Conservation (phyloP, 805 yeast species). For the Teunomyces gatunensis region DNA sequence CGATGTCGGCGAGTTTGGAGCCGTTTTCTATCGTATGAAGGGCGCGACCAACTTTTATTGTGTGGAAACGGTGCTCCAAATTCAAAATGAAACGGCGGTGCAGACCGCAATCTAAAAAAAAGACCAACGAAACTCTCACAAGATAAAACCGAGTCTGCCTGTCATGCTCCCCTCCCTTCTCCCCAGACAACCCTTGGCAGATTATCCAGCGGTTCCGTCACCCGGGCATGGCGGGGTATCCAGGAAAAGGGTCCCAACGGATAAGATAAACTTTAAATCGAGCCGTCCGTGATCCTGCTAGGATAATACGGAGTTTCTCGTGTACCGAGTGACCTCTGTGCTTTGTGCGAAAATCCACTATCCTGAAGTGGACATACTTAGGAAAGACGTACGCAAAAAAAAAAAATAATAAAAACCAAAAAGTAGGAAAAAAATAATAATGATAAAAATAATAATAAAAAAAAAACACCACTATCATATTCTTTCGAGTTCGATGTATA, state of each 20-base stretch:
- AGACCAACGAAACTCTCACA: not conserved
- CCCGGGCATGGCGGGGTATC: too few relatives aligned
- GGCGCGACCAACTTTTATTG: conserved; percentile 14
- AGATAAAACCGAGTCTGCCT: not conserved
- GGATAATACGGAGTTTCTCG: too few relatives aligned
- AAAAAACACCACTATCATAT: not conserved
- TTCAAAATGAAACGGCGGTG: not conserved
- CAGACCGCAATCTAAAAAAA: not conserved
- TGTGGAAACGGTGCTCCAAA: conserved; percentile 8
- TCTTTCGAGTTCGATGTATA: not conserved
- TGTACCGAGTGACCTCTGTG: too few relatives aligned
- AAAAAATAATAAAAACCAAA: too few relatives aligned
- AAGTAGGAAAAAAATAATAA: not conserved
- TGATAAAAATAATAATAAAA: not conserved
- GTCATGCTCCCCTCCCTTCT: too few relatives aligned
- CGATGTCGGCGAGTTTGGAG: conserved; percentile 10
- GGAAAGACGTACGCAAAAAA: not conserved
- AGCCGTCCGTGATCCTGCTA: too few relatives aligned
- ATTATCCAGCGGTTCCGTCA: too few relatives aligned
- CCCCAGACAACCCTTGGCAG: too few relatives aligned
- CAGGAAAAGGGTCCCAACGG: too few relatives aligned
- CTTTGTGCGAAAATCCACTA: too few relatives aligned
- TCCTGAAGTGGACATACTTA: too few relatives aligned
- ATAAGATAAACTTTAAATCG: too few relatives aligned
- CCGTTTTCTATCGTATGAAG: conserved; percentile 14